These are phyloP conservation scores for Paramecium biaurelia DNA, from an alignment of 73 alveolate species.

Conservation along the genomic window DNA sequence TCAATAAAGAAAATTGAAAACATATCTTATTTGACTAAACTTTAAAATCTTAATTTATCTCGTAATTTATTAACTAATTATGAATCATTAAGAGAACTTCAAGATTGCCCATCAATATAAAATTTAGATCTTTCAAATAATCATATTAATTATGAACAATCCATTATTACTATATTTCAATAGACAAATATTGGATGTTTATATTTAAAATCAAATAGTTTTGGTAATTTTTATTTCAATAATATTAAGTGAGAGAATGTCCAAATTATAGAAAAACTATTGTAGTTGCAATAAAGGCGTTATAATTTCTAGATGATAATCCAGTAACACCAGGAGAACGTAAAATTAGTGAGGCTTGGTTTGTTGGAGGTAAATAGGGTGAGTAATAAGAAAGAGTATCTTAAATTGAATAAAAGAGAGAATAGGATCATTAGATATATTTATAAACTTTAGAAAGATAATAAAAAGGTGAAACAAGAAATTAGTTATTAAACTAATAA, in stretches of 20 bases:
- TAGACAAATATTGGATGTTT: slow-evolving; percentile 83
- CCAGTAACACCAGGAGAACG: slow-evolving; percentile 94
- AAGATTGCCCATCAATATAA: slow-evolving; percentile 79
- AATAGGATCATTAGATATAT: background rate
- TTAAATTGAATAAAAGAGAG: background rate
- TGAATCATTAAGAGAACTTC: slow-evolving; percentile 71
- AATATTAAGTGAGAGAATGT: slow-evolving; percentile 73
- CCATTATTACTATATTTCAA: slow-evolving; percentile 72
- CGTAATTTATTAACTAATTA: slow-evolving; percentile 56
- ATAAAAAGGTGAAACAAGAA: background rate
- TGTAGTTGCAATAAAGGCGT: slow-evolving; percentile 62
- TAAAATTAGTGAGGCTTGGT: slow-evolving; percentile 91
- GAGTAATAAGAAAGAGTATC: slow-evolving; percentile 86
- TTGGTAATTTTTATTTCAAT: background rate
- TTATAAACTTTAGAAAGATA: background rate
- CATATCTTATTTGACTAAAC: slow-evolving; percentile 9
- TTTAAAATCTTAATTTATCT: slow-evolving; percentile 57
- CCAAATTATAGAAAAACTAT: slow-evolving; percentile 81
- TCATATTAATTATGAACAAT: slow-evolving; percentile 48
- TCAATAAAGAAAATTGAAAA: slow-evolving; percentile 84
- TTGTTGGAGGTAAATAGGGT: slow-evolving; percentile 90
- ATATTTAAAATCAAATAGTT: slow-evolving; percentile 88
- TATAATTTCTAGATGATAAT: slow-evolving; percentile 91
- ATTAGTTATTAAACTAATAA: background rate
- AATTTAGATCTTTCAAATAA: slow-evolving; percentile 91